Evolutionary conservation across 805 yeast genomes (phyloP).

Genomic region (Ogataea wickerhamii): DNA sequence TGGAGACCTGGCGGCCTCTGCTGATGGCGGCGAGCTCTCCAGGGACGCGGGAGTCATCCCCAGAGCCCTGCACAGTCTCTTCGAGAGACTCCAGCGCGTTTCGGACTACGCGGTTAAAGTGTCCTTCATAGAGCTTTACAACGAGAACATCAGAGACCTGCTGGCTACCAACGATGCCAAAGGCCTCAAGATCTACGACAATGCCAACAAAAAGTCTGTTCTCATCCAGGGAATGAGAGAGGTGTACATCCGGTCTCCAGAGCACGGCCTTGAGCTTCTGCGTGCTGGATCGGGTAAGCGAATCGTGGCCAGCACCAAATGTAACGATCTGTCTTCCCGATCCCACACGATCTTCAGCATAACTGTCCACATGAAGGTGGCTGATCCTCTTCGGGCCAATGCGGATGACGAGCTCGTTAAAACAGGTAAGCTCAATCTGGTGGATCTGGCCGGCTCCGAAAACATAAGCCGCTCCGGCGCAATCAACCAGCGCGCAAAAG

Average conservation of each 20-base stretch:
- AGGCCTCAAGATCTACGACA: constrained; percentile 53
- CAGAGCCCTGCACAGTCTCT: constrained; percentile 52
- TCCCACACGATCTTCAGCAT: constrained; percentile 79
- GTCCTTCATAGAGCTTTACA: constrained; percentile 81
- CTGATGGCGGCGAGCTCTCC: constrained; percentile 28
- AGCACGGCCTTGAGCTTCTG: constrained; percentile 50
- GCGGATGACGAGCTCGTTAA: constrained; percentile 50
- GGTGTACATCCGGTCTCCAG: constrained; percentile 43
- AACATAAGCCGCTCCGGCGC: constrained; percentile 85
- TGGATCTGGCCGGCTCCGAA: constrained; percentile 91
- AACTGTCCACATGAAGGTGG: constrained; percentile 52
- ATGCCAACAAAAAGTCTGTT: constrained; percentile 40
- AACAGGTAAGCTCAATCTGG: constrained; percentile 69
- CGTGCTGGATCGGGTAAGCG: constrained; percentile 58
- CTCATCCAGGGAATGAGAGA: constrained; percentile 58
- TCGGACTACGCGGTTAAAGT: constrained; percentile 66
- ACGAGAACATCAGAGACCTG: constrained; percentile 79
- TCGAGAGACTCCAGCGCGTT: constrained; percentile 42
- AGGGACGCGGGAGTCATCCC: constrained; percentile 65
- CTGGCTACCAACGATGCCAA: constrained; percentile 46
- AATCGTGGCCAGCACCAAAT: constrained; percentile 72
- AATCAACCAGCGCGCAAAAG: constrained; percentile 75
- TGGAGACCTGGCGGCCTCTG: constrained; percentile 51
- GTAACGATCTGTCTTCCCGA: constrained; percentile 73
- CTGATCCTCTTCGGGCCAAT: constrained; percentile 33